Conservation (phyloP, 2,329 filamentous ascomycete species). For the Alternaria conjuncta region DNA sequence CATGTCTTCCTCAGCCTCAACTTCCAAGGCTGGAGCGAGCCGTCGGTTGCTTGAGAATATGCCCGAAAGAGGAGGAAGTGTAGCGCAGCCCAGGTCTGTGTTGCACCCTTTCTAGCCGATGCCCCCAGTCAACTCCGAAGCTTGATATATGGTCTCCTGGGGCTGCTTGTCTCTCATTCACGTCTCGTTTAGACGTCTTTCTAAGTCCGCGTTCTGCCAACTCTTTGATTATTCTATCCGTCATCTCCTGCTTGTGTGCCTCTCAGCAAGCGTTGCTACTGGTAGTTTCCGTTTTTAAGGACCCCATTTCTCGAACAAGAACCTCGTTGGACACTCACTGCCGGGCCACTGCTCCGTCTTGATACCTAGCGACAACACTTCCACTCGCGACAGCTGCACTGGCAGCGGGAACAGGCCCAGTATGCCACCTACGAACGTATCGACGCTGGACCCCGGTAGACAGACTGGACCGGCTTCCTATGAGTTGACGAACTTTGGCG, state of each 20-base stretch:
- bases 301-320: background rate
- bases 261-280: background rate
- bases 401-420: background rate
- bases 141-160: background rate
- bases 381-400: background rate
- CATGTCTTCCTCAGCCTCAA: background rate
- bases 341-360: background rate
- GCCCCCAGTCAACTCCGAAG: background rate
- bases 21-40: background rate
- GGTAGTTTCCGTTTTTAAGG: background rate
- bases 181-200: background rate
- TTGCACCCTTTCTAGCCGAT: background rate
- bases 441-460: background rate
- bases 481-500: conserved; percentile 16
- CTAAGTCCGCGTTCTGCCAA: background rate
- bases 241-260: background rate
- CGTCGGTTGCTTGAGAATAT: background rate
- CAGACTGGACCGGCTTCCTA: background rate
- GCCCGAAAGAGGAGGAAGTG: background rate
- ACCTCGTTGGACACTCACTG: background rate
- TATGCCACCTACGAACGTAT: conserved; percentile 2
- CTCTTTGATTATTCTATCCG: background rate
- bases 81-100: background rate
- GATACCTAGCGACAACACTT: background rate
- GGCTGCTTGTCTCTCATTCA: background rate